Conservation (phyloP, 805 yeast genomes). For the Metschnikowia baotianmanensis region DNA sequence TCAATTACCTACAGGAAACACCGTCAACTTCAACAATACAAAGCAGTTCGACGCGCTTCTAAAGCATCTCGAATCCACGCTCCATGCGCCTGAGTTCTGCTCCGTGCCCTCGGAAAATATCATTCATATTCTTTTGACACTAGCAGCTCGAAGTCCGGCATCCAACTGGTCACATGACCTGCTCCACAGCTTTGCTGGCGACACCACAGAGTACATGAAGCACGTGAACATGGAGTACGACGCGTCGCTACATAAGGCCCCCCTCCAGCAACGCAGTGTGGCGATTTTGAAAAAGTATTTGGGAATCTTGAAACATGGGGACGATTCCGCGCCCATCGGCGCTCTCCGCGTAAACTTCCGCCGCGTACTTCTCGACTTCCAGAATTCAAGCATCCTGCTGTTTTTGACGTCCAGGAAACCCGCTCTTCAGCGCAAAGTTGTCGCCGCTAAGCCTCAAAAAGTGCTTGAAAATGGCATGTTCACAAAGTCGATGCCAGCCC, state of each 20-base stretch:
- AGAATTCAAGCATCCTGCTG: not conserved
- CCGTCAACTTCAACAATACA: slow-evolving; percentile 26
- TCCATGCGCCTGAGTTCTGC: slow-evolving; percentile 9
- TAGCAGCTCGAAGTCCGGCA: slow-evolving; percentile 28
- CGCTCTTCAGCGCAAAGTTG: not conserved
- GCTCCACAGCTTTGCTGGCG: slow-evolving; percentile 22
- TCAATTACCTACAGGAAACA: slow-evolving; percentile 7
- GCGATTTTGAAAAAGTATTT: slow-evolving; percentile 16
- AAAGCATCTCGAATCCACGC: slow-evolving; percentile 24
- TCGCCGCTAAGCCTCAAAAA: not conserved
- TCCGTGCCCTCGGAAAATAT: slow-evolving; percentile 27
- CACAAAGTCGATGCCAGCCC: not conserved
- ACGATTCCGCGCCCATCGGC: not conserved
- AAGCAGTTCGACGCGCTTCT: slow-evolving; percentile 30
- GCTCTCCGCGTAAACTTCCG: slow-evolving; percentile 5
- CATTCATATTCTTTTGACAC: slow-evolving; percentile 31
- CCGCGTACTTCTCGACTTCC: slow-evolving; percentile 1
- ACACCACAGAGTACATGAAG: slow-evolving; percentile 22
- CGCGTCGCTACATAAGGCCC: slow-evolving; percentile 17
- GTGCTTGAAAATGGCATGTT: not conserved
- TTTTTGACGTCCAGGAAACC: not conserved
- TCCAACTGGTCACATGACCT: slow-evolving; percentile 26
- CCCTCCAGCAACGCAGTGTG: slow-evolving; percentile 22
- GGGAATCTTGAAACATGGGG: not conserved
- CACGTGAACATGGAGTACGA: slow-evolving; percentile 23